Conservation (phyloP, 2,329 filamentous ascomycete genomes). For the Xylariales sp. region DNA sequence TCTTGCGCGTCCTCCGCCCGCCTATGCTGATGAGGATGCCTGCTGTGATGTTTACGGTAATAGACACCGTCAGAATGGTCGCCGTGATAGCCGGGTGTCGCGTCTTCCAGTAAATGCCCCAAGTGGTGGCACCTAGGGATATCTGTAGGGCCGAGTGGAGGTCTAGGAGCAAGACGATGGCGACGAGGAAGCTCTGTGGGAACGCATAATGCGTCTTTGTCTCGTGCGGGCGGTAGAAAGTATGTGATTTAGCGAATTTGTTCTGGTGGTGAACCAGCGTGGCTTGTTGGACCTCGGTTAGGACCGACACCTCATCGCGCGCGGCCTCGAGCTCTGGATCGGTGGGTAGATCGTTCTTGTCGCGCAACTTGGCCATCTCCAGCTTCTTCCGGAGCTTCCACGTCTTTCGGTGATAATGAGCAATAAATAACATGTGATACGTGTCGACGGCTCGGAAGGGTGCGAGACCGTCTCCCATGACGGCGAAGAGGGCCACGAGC, state of each 20-base stretch:
- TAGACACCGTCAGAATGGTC: slow-evolving; percentile 82
- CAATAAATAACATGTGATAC: slow-evolving; percentile 88
- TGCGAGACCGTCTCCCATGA: slow-evolving; percentile 76
- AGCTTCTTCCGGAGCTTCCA: slow-evolving; percentile 74
- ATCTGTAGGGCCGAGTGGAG: slow-evolving; percentile 85
- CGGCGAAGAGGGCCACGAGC: slow-evolving; percentile 75
- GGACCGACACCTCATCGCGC: slow-evolving; percentile 66
- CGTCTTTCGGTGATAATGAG: slow-evolving; percentile 74
- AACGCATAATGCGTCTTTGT: slow-evolving; percentile 85
- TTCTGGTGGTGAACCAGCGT: slow-evolving; percentile 80
- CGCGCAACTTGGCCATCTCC: slow-evolving; percentile 69
- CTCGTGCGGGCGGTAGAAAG: slow-evolving; percentile 90
- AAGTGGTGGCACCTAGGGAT: slow-evolving; percentile 80
- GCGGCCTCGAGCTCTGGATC: slow-evolving; percentile 56
- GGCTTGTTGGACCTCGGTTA: slow-evolving; percentile 74
- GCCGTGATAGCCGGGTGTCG: slow-evolving; percentile 81
- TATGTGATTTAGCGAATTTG: slow-evolving; percentile 85
- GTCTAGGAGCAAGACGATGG: slow-evolving; percentile 82
- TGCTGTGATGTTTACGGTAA: slow-evolving; percentile 80
- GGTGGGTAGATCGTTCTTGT: slow-evolving; percentile 76
- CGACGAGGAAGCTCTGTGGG: slow-evolving; percentile 77
- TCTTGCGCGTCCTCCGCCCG: slow-evolving; percentile 82
- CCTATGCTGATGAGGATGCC: slow-evolving; percentile 82
- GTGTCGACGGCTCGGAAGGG: slow-evolving; percentile 85
- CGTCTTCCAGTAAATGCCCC: slow-evolving; percentile 77